Percentiles rank a stretch among this genome's conserved stretches.
Conservation (phyloP, 495 filamentous ascomycete species). For the Polyplosphaeria fusca region DNA sequence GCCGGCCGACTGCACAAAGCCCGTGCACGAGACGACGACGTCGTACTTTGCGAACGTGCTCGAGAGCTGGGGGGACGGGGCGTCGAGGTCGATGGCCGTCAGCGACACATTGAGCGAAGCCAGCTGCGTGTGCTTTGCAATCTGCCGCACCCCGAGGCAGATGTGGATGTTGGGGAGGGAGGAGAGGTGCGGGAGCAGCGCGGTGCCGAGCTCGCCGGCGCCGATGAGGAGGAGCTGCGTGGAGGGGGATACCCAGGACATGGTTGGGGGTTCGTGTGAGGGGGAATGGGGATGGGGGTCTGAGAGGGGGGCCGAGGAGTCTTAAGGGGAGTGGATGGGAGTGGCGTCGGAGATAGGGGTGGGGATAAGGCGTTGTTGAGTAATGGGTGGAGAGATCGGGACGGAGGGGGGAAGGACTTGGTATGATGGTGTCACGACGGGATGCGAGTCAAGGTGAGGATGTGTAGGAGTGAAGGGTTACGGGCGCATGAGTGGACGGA, state of each 20-base stretch:
- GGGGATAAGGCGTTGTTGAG: too few relatives aligned
- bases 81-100: slow-evolving; percentile 41
- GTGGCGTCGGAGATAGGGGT: too few relatives aligned
- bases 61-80: slow-evolving; percentile 4
- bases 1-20: slow-evolving; percentile 51
- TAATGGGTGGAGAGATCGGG: too few relatives aligned
- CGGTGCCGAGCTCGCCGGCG: slow-evolving; percentile 58
- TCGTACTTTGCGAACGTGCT: slow-evolving; percentile 48
- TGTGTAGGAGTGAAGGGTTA: too few relatives aligned
- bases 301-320: too few relatives aligned
- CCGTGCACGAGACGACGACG: slow-evolving; percentile 54
- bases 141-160: slow-evolving; percentile 51
- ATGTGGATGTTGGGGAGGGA: slow-evolving; percentile 41
- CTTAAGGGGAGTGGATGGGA: too few relatives aligned
- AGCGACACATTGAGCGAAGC: slow-evolving; percentile 50
- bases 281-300: too few relatives aligned
- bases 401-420: too few relatives aligned
- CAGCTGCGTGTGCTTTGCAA: slow-evolving; percentile 42
- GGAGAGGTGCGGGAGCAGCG: slow-evolving; percentile 51
- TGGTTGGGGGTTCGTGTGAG: too few relatives aligned
- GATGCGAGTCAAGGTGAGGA: too few relatives aligned
- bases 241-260: neutral
- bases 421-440: too few relatives aligned
- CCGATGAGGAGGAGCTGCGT: slow-evolving; percentile 56
- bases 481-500: too few relatives aligned